Percentiles rank a stretch among this genome's conserved stretches.
phyloP scores from a whole-genome alignment of 179 eudicot species.

The Drosera spatulata region DNA sequence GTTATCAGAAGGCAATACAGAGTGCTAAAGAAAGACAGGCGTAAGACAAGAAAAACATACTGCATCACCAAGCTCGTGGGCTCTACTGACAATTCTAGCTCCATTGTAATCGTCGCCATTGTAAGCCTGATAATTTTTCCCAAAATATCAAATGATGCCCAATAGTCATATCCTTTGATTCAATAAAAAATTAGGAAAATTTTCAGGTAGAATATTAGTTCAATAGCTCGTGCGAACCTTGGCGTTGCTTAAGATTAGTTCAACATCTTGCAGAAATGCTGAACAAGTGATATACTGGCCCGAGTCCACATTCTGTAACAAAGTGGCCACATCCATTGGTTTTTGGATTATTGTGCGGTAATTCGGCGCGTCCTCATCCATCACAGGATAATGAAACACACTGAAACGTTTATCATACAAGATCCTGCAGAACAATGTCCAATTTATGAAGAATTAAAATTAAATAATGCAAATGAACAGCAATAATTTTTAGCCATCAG shows the following conservation, averaged over 20 bases:
- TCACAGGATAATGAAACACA: conserved; percentile 90
- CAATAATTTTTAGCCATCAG: too few relatives aligned
- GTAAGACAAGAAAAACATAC: conserved; percentile 27
- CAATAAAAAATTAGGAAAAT: background rate
- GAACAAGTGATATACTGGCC: conserved; percentile 71
- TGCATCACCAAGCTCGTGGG: conserved; percentile 92
- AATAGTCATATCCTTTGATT: background rate
- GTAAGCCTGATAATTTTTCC: conserved; percentile 41
- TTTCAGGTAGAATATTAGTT: background rate
- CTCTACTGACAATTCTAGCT: conserved; percentile 98
- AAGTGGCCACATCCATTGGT: conserved; percentile 93
- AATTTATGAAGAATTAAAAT: background rate
- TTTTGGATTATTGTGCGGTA: conserved; percentile 80
- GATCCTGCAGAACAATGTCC: conserved; percentile 41
- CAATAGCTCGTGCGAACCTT: conserved; percentile 38
- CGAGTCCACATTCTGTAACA: conserved; percentile 88
- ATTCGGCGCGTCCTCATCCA: conserved; percentile 98
- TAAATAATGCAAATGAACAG: background rate
- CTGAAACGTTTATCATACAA: conserved; percentile 92
- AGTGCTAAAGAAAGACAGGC: background rate
- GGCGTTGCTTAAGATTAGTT: conserved; percentile 79
- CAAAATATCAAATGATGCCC: background rate
- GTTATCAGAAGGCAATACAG: background rate
- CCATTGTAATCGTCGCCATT: conserved; percentile 98
- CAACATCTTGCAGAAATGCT: conserved; percentile 83